Conservation (phyloP, 305 asterid genomes). For the Nicotiana rustica region DNA sequence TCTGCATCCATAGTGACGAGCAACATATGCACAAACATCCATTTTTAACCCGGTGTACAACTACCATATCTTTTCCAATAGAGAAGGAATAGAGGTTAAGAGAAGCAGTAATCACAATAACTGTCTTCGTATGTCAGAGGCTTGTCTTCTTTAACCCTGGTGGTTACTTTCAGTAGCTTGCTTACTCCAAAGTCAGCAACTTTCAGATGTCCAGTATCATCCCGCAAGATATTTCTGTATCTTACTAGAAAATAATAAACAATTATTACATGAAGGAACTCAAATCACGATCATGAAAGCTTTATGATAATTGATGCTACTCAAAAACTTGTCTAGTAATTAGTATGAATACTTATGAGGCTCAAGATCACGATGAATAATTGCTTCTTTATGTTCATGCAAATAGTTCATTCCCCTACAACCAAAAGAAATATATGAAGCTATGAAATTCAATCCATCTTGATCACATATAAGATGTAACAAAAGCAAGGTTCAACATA, state of each 20-base stretch:
- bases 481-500: not conserved
- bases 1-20: not conserved
- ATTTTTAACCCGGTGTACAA: not conserved
- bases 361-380: conserved; percentile 91
- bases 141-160: conserved; percentile 71
- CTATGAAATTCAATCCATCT: not conserved
- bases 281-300: not conserved
- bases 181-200: conserved; percentile 97
- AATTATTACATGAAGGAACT: not conserved
- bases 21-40: not conserved
- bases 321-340: not conserved
- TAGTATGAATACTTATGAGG: conserved; percentile 71
- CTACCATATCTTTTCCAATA: not conserved
- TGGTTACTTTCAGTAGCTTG: conserved; percentile 78
- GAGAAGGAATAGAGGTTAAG: not conserved
- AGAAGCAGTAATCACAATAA: conserved; percentile 63
- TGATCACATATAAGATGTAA: not conserved
- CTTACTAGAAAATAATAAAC: no score
- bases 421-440: not conserved
- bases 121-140: conserved; percentile 59
- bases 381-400: conserved; percentile 78
- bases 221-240: conserved; percentile 93
- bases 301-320: not conserved
- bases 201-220: conserved; percentile 93
- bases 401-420: conserved; percentile 77